Base-by-base conservation (phyloP, 306 rosid species). In the Sindora glabra region DNA sequence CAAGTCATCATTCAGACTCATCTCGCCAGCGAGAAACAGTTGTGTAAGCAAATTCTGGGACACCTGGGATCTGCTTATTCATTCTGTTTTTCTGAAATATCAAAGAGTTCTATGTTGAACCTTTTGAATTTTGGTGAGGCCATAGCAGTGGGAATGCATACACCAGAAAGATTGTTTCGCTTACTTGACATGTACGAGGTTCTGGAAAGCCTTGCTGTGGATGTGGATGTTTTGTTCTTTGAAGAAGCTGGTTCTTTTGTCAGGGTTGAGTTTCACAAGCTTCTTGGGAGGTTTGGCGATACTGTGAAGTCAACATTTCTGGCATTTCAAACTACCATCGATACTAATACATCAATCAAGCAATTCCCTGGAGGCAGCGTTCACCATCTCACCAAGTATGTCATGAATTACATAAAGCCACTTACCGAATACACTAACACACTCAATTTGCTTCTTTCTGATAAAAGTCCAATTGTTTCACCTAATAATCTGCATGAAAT, bases 171-270 rank as follows among this genome's bases (percentile, higher is more conserved):
- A 66, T 13, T 87, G 69, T 72, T 84, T 56, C 48, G 79, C 5
- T 58, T 84, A 25, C 87, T 87, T 12, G 80, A 87, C 73, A 84
- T 79, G 85, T 79, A 84, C 3, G 83, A 81, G 67, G 80, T 77
- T 29, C 68, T 87, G 45, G 64, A 64, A 10, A 62, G 77, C 42
- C 73, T 84, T 71, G 69, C 62, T 10, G 59, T 45, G 14, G 62
- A 62, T 21, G 67, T 81, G 14, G 79, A 84, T 36, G 13, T 54
- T 36, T 65, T 81, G 50, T 80, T 79, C 72, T 63, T 58, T 2
- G 85, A 79, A 61, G 85, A 77, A 39, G 59, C 24, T 10, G 82
- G 75, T 65, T 56, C 68, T 48, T 66, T 45, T 47, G 24, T 81
- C 0, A 76, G 80, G 48, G 27, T 13, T 7, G 81, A 79, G 67